phyloP scores from a whole-genome alignment of 2,329 filamentous ascomycete genomes.

The Botrytis hyacinthi region DNA sequence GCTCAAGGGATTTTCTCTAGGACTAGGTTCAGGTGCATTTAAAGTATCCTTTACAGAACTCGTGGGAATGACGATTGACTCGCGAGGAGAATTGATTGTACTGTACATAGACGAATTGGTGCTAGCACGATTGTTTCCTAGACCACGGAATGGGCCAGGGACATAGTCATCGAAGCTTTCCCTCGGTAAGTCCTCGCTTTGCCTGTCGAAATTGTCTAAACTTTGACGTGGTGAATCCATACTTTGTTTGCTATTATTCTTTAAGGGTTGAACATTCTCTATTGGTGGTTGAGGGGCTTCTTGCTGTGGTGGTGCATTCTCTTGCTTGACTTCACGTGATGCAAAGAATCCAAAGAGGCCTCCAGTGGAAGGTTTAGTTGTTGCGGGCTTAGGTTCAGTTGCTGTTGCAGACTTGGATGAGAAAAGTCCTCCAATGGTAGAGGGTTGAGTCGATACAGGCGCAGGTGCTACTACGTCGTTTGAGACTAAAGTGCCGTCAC shows the following conservation, averaged over 20 bases:
- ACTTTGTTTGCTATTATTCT: background rate
- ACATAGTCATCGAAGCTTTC: constrained; percentile 14
- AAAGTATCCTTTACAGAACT: background rate
- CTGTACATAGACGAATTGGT: constrained; percentile 73
- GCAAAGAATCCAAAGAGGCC: constrained; percentile 59
- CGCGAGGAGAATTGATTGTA: constrained; percentile 65
- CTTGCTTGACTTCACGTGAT: constrained; percentile 44
- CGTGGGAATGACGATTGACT: constrained; percentile 42
- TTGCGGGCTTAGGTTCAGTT: constrained; percentile 1
- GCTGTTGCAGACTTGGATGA: background rate
- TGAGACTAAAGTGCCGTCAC: constrained; percentile 65
- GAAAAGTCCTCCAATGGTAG: background rate
- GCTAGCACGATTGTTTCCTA: constrained; percentile 57
- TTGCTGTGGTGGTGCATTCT: constrained; percentile 20
- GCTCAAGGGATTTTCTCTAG: background rate
- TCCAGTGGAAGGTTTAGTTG: background rate
- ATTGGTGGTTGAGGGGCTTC: constrained; percentile 1
- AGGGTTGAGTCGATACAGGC: background rate
- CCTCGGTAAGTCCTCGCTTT: background rate
- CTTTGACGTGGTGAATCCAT: constrained; percentile 1
- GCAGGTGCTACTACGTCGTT: constrained; percentile 54
- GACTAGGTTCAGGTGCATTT: background rate
- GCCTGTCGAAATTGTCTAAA: background rate
- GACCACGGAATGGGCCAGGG: constrained; percentile 55
- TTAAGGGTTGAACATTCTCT: background rate